A percentile compares a stretch with the other conserved stretches of the same genome.
Evolutionary conservation across 306 rosid genomes (phyloP).

Genomic region (Cucurbita argyrosperma): DNA sequence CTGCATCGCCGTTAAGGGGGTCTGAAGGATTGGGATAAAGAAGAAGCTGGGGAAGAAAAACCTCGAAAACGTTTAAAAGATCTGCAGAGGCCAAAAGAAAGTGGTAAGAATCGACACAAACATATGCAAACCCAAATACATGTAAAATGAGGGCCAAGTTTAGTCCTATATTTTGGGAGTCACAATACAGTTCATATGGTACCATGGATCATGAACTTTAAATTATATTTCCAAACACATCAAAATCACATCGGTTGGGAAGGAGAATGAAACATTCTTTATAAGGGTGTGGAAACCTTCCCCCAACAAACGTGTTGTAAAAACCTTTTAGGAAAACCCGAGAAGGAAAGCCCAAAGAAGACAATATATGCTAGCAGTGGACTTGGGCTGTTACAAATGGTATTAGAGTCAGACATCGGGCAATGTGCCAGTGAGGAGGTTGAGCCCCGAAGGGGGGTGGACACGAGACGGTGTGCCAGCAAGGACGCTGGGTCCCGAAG

Average conservation of each 20-base stretch:
- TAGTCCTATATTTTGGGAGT: neutral
- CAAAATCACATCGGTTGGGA: neutral
- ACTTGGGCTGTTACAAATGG: no score
- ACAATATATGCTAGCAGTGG: no score
- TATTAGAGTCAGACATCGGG: no score
- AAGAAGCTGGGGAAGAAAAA: slow-evolving; percentile 93
- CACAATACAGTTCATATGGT: neutral
- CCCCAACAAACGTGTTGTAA: no score
- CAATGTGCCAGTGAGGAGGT: no score
- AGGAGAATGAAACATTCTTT: no score
- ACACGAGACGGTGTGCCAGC: no score
- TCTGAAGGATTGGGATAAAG: slow-evolving; percentile 98
- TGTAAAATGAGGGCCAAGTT: neutral
- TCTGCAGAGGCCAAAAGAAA: slow-evolving; percentile 30
- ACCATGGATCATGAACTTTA: neutral
- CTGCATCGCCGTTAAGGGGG: slow-evolving; percentile 95
- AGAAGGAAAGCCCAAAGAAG: no score
- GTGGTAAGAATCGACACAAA: neutral
- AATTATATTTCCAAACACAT: neutral
- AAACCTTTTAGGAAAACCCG: no score
- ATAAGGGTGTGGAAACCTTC: no score
- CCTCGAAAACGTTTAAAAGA: slow-evolving; percentile 86
- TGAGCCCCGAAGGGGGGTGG: no score
- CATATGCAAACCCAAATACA: neutral
- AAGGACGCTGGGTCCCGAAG: no score